Evolutionary conservation across 2,329 filamentous ascomycete species (phyloP).

Genomic region (Penicillium crustosum): DNA sequence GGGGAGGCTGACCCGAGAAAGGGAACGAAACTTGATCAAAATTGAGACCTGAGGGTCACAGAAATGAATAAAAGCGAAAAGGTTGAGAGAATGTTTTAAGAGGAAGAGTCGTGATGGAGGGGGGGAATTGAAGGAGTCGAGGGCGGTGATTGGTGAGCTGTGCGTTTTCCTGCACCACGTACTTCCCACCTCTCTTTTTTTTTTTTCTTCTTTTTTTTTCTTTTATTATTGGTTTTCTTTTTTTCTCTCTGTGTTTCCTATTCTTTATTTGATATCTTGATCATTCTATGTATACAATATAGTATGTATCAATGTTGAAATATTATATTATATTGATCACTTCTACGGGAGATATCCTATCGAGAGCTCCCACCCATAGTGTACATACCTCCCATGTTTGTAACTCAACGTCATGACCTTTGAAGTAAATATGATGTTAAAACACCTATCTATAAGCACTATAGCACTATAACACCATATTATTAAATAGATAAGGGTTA

Average conservation of each 20-base stretch:
- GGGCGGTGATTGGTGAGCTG: conserved; percentile 28
- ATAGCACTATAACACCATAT: too few relatives aligned
- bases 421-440: background rate
- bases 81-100: conserved; percentile 12
- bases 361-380: background rate
- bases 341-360: background rate
- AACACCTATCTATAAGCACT: background rate
- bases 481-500: background rate
- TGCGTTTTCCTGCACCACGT: conserved; percentile 12
- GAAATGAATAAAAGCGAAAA: conserved; percentile 5
- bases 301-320: background rate
- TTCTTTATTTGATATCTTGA: background rate
- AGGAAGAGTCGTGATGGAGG: conserved; percentile 8
- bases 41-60: conserved; percentile 3
- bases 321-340: background rate
- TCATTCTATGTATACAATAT: background rate
- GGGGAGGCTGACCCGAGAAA: conserved; percentile 15
- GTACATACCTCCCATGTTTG: background rate
- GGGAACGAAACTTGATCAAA: conserved; percentile 4
- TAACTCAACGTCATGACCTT: background rate
- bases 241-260: background rate
- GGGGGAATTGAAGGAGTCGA: conserved; percentile 12
- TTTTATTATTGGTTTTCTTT: conserved; percentile 1
- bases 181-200: conserved; percentile 9
- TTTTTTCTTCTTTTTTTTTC: background rate